Evolutionary conservation across 2,329 filamentous ascomycete species (phyloP).

Genomic region (Arthrobotrys sphaeroides): DNA sequence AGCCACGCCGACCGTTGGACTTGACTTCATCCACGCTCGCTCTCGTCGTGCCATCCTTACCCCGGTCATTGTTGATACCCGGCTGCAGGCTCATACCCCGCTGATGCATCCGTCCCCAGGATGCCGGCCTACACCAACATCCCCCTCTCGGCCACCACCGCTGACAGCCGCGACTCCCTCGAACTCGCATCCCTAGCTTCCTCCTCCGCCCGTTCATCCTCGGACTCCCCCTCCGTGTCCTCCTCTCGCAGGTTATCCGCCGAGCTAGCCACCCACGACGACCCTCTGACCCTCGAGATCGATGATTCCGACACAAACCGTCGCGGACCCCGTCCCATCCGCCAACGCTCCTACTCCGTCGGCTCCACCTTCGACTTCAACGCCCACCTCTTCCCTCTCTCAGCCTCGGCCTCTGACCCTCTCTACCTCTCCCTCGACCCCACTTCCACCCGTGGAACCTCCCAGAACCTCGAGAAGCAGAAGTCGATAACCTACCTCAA

Average conservation of each 20-base stretch:
- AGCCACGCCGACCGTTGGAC: no score
- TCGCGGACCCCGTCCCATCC: conserved; percentile 58
- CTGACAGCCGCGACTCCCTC: conserved; percentile 78
- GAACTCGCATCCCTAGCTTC: conserved; percentile 95
- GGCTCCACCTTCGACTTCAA: conserved; percentile 95
- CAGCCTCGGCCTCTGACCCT: conserved; percentile 75
- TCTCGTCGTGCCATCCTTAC: no score
- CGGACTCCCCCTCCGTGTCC: conserved; percentile 80
- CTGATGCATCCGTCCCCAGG: no score
- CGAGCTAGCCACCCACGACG: conserved; percentile 72
- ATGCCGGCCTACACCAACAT: conserved; percentile 49
- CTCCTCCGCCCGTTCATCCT: conserved; percentile 76
- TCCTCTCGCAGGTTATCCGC: conserved; percentile 93
- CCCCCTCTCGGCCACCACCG: conserved; percentile 58
- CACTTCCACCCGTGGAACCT: conserved; percentile 61
- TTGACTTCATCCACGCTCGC: no score
- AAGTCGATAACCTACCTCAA: conserved; percentile 96
- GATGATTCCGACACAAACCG: conserved; percentile 35
- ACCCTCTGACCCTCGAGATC: conserved; percentile 70
- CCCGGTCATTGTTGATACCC: no score
- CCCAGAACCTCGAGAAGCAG: conserved; percentile 85
- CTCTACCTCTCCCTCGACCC: conserved; percentile 87
- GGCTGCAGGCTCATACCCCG: no score
- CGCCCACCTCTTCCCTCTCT: conserved; percentile 90
- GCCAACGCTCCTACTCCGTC: conserved; percentile 81